Percentiles rank a stretch among this genome's conserved stretches.
phyloP scores from a whole-genome alignment of 164 flowering plant species.

The Stephania cephalantha region DNA sequence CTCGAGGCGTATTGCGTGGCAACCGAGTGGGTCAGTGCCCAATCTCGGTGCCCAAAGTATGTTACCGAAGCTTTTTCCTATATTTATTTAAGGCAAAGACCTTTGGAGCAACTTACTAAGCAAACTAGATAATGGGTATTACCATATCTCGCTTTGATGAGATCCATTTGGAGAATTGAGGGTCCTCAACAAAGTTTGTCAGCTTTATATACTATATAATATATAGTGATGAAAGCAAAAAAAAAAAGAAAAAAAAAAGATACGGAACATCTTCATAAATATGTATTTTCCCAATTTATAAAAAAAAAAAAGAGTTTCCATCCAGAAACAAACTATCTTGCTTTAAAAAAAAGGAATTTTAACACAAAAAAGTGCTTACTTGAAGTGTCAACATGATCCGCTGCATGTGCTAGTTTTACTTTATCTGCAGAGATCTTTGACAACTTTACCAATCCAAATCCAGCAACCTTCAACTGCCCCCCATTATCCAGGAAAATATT shows the following conservation, averaged over 20 bases:
- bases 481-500: conserved; percentile 98
- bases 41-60: too few relatives aligned
- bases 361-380: conserved; percentile 44
- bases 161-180: not conserved
- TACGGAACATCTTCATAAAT: too few relatives aligned
- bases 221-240: too few relatives aligned
- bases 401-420: conserved; percentile 48
- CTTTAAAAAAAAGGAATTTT: not conserved
- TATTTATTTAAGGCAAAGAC: too few relatives aligned
- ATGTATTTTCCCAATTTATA: not conserved
- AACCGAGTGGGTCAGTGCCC: too few relatives aligned
- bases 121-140: not conserved
- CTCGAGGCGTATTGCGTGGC: too few relatives aligned
- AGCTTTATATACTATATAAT: too few relatives aligned
- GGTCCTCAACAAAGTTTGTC: too few relatives aligned
- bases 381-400: conserved; percentile 35
- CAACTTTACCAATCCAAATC: conserved; percentile 75
- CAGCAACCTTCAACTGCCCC: conserved; percentile 84
- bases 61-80: too few relatives aligned
- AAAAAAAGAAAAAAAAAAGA: too few relatives aligned
- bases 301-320: not conserved
- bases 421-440: conserved; percentile 64
- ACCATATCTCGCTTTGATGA: not conserved
- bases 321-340: not conserved
- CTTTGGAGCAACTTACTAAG: not conserved